Conservation (phyloP, 83 land plant species). For the Picea mariana region DNA sequence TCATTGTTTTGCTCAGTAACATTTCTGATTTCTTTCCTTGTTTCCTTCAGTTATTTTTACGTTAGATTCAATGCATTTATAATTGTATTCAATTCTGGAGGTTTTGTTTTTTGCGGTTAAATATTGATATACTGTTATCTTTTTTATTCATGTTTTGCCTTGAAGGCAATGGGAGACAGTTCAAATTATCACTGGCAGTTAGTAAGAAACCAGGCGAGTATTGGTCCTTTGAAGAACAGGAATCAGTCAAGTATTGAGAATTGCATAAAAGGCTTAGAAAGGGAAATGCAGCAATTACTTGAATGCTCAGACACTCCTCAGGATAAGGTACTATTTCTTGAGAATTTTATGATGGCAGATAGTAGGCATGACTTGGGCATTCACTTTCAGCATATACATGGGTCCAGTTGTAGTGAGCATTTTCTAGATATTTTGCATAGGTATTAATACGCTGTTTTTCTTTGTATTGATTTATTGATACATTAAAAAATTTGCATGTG, state of each 20-base stretch:
- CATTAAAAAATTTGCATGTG: neutral
- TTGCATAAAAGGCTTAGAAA: constrained; percentile 22
- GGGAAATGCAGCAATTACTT: constrained; percentile 29
- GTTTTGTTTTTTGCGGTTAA: neutral
- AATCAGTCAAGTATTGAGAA: constrained; percentile 32
- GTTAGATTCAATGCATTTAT: neutral
- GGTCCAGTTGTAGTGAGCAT: neutral
- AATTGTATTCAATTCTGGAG: neutral
- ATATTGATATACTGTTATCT: neutral
- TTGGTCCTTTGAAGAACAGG: constrained; percentile 28
- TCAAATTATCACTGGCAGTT: constrained; percentile 24
- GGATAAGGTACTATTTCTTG: constrained; percentile 11
- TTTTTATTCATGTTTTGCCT: constrained; percentile 13
- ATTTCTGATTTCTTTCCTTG: neutral
- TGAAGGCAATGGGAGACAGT: constrained; percentile 20
- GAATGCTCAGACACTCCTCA: constrained; percentile 21
- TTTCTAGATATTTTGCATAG: neutral
- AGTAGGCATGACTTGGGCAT: neutral
- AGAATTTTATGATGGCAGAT: neutral
- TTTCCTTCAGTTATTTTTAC: neutral
- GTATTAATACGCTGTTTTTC: neutral
- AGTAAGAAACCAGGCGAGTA: constrained; percentile 21
- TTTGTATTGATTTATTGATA: neutral
- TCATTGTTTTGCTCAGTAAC: neutral
- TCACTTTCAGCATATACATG: neutral